Conservation (phyloP, 129 eudicot genomes). For the Dittrichia graveolens region DNA sequence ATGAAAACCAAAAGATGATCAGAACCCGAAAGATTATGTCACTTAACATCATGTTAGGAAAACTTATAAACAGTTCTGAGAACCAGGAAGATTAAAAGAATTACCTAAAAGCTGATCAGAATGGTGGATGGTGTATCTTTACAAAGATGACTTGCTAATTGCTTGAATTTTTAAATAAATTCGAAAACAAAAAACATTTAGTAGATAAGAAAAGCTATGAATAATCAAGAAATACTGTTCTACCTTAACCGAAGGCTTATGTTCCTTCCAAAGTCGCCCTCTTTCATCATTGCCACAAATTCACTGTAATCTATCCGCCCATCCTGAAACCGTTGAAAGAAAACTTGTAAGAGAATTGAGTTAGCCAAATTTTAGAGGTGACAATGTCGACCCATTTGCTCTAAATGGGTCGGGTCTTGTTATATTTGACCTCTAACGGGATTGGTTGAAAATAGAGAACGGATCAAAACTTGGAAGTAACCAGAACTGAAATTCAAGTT, state of each 20-base stretch:
- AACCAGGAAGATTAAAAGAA: background rate
- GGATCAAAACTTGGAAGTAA: background rate
- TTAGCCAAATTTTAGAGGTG: no score
- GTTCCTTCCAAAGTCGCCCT: slow-evolving; percentile 54
- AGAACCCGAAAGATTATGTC: background rate
- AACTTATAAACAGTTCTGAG: background rate
- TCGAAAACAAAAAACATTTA: slow-evolving; percentile 5
- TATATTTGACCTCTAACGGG: slow-evolving; percentile 6
- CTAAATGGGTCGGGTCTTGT: background rate
- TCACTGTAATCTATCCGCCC: slow-evolving; percentile 86
- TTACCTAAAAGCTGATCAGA: slow-evolving; percentile 23
- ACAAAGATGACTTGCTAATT: slow-evolving; percentile 32
- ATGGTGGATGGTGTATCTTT: slow-evolving; percentile 24
- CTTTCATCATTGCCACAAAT: slow-evolving; percentile 96
- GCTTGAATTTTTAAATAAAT: slow-evolving; percentile 1
- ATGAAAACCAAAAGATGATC: slow-evolving; percentile 6
- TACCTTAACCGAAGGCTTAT: slow-evolving; percentile 37
- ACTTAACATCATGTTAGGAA: slow-evolving; percentile 13
- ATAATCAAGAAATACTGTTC: slow-evolving; percentile 35
- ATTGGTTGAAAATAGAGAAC: background rate
- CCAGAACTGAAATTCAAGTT: background rate
- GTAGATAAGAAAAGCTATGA: slow-evolving; percentile 4
- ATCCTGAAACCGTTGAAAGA: slow-evolving; percentile 53
- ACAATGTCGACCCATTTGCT: background rate
- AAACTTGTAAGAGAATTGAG: background rate